Evolutionary conservation across 306 rosid species (phyloP).

Genomic region (Acacia confusa): DNA sequence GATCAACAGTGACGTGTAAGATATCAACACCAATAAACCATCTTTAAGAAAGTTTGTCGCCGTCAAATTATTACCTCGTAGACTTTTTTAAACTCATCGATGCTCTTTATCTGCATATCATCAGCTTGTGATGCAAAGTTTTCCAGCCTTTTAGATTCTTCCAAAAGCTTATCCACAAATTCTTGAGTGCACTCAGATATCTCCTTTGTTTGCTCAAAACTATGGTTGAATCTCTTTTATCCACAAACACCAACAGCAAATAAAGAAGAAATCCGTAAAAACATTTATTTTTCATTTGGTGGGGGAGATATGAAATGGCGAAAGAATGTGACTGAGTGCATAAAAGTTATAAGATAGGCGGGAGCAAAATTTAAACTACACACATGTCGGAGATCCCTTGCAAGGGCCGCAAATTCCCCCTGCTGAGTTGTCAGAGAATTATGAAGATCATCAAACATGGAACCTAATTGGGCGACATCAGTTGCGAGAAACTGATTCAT

Average conservation of each 20-base stretch:
- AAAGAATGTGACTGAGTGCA: neutral
- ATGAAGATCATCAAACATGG: slow-evolving; percentile 71
- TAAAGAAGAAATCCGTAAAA: neutral
- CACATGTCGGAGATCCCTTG: slow-evolving; percentile 77
- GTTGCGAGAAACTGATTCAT: slow-evolving; percentile 69
- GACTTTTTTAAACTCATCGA: slow-evolving; percentile 78
- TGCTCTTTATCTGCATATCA: slow-evolving; percentile 55
- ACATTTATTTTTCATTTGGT: neutral
- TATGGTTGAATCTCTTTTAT: slow-evolving; percentile 60
- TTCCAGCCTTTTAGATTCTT: slow-evolving; percentile 70
- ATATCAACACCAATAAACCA: neutral
- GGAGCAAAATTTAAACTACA: slow-evolving; percentile 3
- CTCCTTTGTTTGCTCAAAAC: slow-evolving; percentile 60
- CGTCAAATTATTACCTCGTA: slow-evolving; percentile 56
- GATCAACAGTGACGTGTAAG: slow-evolving; percentile 26
- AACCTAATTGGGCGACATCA: slow-evolving; percentile 52
- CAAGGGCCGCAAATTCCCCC: slow-evolving; percentile 63
- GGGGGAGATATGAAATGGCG: neutral
- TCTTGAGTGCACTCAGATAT: slow-evolving; percentile 75
- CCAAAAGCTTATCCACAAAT: slow-evolving; percentile 58
- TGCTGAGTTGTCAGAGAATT: slow-evolving; percentile 70
- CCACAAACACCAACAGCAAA: slow-evolving; percentile 10
- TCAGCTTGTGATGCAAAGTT: slow-evolving; percentile 52
- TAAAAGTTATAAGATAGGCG: neutral
- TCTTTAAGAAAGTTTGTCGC: neutral